Base-by-base conservation (phyloP, 1,139 yeast genomes). In the Geotrichum fermentans region DNA sequence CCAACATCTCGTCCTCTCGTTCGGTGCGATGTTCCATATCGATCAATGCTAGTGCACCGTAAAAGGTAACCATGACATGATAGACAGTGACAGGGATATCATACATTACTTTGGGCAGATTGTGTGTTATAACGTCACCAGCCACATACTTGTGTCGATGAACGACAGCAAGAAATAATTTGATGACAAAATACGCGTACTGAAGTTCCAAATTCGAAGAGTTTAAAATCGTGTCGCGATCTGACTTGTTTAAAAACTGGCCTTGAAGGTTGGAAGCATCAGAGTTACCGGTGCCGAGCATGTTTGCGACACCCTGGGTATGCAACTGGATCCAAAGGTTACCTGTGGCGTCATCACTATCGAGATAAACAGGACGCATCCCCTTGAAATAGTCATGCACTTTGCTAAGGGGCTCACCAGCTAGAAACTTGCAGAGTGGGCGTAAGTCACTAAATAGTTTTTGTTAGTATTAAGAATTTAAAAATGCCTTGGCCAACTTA, bases 271-370 rank as follows among this genome's bases (percentile, higher is more conserved):
- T 52, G 2, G 61, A 58, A 0, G 63, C 61, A 21, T 61, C 62
- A 7, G 49, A 49, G 43, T 56, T 55, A 4, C 62, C 62, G 22
- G 52, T 53, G 4, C 62, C 63, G 52, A 56, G 53, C 32, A 61
- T 40, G 45, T 61, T 60, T 40, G 53, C 54, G 45, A 61, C 40
- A 4, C 56, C 61, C 47, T 60, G 63, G 6, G 56, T 51, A 43
- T 62, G 61, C n/a, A 60, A 48, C 37, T 59, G 60, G 40, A 61
- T 63, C 68, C 68, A 65, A 28, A 62, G 56, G 5, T 52, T 51
- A 0, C 58, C 55, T 32, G 58, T 52, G 35, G 59, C 62, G 43
- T 62, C 59, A 20, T 53, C 57, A 30, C 52, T 45, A 24, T 62
- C 61, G 13, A 56, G 48, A 30, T 58, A 57, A 14, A 58, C 60